Conservation (phyloP, 2,329 filamentous ascomycete genomes). For the Colletotrichum cordylinicola region DNA sequence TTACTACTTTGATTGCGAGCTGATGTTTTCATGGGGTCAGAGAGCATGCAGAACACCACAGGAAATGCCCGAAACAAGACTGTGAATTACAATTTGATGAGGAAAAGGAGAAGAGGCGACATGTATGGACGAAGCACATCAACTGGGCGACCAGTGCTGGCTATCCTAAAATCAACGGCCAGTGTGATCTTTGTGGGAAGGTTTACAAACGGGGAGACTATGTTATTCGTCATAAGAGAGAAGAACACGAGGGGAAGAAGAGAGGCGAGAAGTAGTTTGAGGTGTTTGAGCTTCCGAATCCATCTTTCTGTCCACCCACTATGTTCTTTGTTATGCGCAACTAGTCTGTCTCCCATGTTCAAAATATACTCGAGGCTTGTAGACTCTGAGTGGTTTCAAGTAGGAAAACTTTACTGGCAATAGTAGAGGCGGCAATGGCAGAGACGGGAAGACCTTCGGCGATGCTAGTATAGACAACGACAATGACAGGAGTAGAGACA, state of each 20-base stretch:
- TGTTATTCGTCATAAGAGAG: neutral
- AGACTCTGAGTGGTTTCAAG: neutral
- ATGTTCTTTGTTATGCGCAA: accelerated
- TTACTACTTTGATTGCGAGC: accelerated
- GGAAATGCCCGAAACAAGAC: neutral
- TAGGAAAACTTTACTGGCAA: neutral
- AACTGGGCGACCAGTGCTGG: neutral
- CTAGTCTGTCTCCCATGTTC: neutral
- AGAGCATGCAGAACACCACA: neutral
- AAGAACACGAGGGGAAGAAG: neutral
- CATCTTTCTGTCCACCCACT: neutral
- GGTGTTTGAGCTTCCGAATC: neutral
- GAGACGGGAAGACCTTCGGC: neutral
- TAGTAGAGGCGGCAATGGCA: neutral
- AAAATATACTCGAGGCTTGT: accelerated
- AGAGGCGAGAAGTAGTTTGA: neutral
- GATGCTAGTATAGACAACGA: neutral
- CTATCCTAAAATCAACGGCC: neutral
- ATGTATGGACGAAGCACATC: neutral
- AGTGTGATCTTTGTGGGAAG: neutral
- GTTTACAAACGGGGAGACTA: neutral
- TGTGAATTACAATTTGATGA: neutral
- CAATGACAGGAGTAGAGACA: neutral
- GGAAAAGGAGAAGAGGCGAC: neutral
- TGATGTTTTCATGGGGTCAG: neutral